These are phyloP conservation scores for Tanacetum coccineum DNA, from an alignment of 129 eudicot genomes.

Conservation along the genomic window DNA sequence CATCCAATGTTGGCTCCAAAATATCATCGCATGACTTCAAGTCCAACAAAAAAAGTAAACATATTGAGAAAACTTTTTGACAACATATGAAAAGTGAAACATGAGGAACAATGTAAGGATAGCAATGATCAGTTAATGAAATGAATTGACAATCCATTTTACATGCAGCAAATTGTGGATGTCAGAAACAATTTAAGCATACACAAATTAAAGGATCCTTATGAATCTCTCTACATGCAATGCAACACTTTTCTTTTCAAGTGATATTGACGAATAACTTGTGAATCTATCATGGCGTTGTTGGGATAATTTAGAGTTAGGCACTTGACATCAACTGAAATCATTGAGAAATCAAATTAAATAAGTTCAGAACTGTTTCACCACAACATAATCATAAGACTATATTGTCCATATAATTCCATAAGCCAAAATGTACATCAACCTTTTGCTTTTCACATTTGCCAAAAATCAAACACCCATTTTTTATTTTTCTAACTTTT, in stretches of 20 bases:
- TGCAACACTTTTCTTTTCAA: not conserved
- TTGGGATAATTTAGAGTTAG: not conserved
- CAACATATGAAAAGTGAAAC: not conserved
- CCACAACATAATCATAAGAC: not conserved
- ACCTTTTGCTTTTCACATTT: slow-evolving; percentile 6
- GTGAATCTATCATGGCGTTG: not conserved
- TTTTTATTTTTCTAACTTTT: not conserved
- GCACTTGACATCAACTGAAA: not conserved
- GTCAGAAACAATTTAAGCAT: slow-evolving; percentile 11
- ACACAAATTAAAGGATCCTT: slow-evolving; percentile 9
- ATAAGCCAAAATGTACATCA: not conserved
- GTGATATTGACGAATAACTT: not conserved
- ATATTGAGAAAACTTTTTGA: not conserved
- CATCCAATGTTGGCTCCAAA: slow-evolving; percentile 85
- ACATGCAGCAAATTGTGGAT: not conserved
- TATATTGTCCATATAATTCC: not conserved
- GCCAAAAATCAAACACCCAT: not conserved
- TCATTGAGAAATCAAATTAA: not conserved
- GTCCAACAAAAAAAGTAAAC: slow-evolving; percentile 17
- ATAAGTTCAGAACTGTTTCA: not conserved
- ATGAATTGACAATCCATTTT: not conserved
- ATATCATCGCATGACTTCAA: slow-evolving; percentile 76
- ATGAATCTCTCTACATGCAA: slow-evolving; percentile 1
- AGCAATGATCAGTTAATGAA: slow-evolving; percentile 10
- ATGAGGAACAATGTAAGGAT: not conserved